Conservation (phyloP, 2,329 filamentous ascomycete genomes). For the Blumeria hordei region DNA sequence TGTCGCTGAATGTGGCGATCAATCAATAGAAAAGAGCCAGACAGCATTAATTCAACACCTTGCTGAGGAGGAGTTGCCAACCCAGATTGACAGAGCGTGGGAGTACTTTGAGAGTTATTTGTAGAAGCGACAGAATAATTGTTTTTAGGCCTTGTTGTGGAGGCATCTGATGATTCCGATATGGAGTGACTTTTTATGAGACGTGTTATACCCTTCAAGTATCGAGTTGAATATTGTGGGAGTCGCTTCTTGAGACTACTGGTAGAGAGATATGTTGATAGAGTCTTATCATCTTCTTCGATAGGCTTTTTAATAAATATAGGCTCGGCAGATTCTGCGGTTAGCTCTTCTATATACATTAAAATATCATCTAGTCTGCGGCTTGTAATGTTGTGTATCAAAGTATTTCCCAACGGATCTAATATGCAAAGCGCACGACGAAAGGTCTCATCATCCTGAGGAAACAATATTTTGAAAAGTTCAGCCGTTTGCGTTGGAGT, state of each 20-base stretch:
- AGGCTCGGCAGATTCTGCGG: neutral
- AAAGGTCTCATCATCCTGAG: conserved; percentile 4
- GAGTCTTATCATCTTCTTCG: conserved; percentile 1
- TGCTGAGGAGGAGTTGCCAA: neutral
- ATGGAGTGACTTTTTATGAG: conserved; percentile 2
- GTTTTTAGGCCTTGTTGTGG: neutral
- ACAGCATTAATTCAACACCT: neutral
- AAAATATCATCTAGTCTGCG: conserved; percentile 6
- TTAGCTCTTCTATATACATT: conserved; percentile 4
- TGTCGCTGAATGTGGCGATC: conserved; percentile 2
- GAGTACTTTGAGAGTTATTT: neutral
- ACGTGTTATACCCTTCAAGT: conserved; percentile 2
- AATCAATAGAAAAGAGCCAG: conserved; percentile 1
- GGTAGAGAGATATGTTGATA: conserved; percentile 2
- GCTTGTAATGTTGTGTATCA: conserved; percentile 6
- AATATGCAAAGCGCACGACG: conserved; percentile 6
- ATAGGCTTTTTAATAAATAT: neutral
- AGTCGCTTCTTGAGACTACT: conserved; percentile 2
- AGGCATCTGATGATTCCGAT: conserved; percentile 1
- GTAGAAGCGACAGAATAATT: neutral
- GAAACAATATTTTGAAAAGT: conserved; percentile 5
- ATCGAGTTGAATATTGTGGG: conserved; percentile 2
- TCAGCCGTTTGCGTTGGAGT: conserved; percentile 5
- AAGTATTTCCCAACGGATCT: conserved; percentile 6
- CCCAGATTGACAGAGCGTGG: neutral